Evolutionary conservation across 2,329 filamentous ascomycete species (phyloP), one percentile per base, ranked within the genome.

Genomic region (Coleophoma cylindrospora): DNA sequence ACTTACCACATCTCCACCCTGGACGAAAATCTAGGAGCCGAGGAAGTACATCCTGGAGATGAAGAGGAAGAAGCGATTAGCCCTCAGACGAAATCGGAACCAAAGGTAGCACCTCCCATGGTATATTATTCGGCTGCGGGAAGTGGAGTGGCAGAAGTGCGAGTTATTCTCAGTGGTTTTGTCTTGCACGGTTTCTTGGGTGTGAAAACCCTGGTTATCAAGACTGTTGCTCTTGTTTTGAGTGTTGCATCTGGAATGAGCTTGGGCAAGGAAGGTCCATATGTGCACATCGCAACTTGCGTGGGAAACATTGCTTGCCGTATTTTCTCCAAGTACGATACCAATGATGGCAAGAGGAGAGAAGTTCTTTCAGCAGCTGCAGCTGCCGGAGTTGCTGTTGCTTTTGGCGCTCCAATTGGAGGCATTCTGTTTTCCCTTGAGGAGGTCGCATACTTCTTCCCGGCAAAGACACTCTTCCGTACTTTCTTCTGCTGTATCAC

Each of bases 401-500:
- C 92, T 12, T 97, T 97, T 65, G 92, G 92, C 36, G 91, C 92
- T 1, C 92, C 92, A 1, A 83, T 88, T 40, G 90, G 91, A 9
- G 92, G 92, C 47, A 91, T 96, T 1, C 76, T 97, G 3, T 97
- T 97, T 68, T 91, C 90, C 34, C 70, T 97, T 32, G 94, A 99
- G 69, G 94, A 97, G 76, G 91, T 97, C 54, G 83, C 89, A 59
- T 97, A 97, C 68, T 97, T 97, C 69, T 97, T 97, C 66, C 92
- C 94, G 0, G 90, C 92, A 6, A 97, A 99, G 72, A 97, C 92
- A 0, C 79, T 99, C 9, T 99, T 99, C 73, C 79, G 94, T 48
- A 97, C 94, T 0, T 99, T 99, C 69, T 97, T 97, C 70, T 97
- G 92, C 73, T 97, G 92, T 68, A 97, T 97, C 60, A 86, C 87